Percentiles rank a stretch among this genome's conserved stretches.
These are phyloP conservation scores for Aspergillus ochraceoroseus DNA, from an alignment of 2,329 filamentous ascomycete species.

Conservation along the genomic window DNA sequence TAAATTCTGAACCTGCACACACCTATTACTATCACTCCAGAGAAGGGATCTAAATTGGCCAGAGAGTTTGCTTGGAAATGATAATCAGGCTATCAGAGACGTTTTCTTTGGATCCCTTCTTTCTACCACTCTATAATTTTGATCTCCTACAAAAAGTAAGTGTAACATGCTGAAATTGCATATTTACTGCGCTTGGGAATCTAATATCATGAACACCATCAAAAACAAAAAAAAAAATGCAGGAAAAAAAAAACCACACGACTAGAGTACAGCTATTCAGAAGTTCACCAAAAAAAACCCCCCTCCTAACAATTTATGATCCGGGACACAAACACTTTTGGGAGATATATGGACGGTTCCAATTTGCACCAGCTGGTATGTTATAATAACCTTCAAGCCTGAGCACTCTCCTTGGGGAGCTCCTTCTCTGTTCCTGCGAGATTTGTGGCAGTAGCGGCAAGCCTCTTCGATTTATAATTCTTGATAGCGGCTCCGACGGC, in stretches of 20 bases:
- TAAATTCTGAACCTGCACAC: too few species aligned
- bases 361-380: conserved; percentile 3
- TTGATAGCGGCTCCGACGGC: conserved; percentile 88
- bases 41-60: too few species aligned
- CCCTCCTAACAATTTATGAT: conserved; percentile 5
- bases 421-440: conserved; percentile 63
- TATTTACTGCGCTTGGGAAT: conserved; percentile 9
- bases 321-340: conserved; percentile 11
- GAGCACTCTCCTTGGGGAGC: conserved; percentile 9
- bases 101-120: too few species aligned
- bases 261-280: conserved; percentile 12
- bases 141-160: too few species aligned
- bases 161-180: too few species aligned
- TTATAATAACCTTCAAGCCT: background rate
- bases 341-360: conserved; percentile 12
- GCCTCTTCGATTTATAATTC: conserved; percentile 90
- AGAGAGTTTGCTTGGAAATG: too few species aligned
- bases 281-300: conserved; percentile 5
- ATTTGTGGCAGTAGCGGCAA: conserved; percentile 66
- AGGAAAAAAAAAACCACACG: conserved; percentile 2
- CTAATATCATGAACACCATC: conserved; percentile 14
- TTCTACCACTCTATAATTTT: too few species aligned
- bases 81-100: too few species aligned
- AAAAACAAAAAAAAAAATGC: conserved; percentile 7
- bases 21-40: too few species aligned